phyloP scores from a whole-genome alignment of 2,329 filamentous ascomycete genomes.

The Xylariales sp. region DNA sequence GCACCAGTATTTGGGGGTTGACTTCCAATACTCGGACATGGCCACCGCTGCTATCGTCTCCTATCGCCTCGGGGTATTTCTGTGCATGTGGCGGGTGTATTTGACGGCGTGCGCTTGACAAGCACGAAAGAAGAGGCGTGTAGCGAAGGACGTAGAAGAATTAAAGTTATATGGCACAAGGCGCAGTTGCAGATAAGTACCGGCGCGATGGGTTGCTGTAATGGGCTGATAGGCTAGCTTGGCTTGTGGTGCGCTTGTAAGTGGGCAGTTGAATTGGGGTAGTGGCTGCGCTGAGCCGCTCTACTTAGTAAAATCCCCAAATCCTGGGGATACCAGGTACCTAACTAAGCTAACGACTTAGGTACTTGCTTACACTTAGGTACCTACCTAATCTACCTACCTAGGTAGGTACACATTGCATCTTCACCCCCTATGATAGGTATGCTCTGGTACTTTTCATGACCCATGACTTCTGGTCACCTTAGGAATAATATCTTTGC shows the following conservation, averaged over 20 bases:
- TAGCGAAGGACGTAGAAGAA: background rate
- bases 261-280: background rate
- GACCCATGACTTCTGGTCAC: background rate
- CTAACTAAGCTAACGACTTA: too few species aligned
- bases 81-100: background rate
- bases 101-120: background rate
- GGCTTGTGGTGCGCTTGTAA: background rate
- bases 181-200: background rate
- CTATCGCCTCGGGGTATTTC: background rate
- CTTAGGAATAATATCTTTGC: background rate
- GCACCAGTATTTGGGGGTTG: conserved; percentile 97
- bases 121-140: background rate
- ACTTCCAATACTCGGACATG: conserved; percentile 99
- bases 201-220: conserved; percentile 7
- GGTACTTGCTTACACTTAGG: too few species aligned
- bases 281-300: background rate
- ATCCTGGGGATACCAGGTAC: too few species aligned
- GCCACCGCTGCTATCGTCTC: background rate
- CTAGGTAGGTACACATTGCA: background rate
- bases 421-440: too few species aligned
- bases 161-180: background rate
- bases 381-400: too few species aligned
- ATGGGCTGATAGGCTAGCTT: conserved; percentile 12
- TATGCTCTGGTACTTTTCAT: too few species aligned
- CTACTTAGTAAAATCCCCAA: too few species aligned